Evolutionary conservation across 2,329 filamentous ascomycete genomes (phyloP).

Genomic region (Drechslerella stenobrocha): DNA sequence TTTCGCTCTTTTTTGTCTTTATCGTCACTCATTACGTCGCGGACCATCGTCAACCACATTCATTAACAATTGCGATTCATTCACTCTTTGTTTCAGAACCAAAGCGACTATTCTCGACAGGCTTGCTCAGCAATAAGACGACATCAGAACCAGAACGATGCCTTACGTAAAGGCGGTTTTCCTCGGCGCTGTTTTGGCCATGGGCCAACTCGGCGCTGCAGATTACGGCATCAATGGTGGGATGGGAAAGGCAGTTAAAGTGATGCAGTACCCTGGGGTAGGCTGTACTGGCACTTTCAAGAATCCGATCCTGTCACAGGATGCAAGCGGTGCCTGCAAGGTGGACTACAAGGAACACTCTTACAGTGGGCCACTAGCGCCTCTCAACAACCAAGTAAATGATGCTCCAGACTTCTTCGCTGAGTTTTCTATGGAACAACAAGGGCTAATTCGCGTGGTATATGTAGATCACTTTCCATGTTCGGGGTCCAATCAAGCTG

Average conservation of each 20-base stretch:
- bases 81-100: constrained; percentile 13
- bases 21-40: constrained; percentile 39
- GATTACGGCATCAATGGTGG: constrained; percentile 36
- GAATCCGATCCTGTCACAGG: constrained; percentile 25
- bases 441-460: neutral
- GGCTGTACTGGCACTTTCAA: constrained; percentile 36
- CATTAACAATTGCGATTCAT: constrained; percentile 36
- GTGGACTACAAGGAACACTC: constrained; percentile 11
- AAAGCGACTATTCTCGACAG: constrained; percentile 28
- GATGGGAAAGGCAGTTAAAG: constrained; percentile 33
- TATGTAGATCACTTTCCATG: constrained; percentile 40
- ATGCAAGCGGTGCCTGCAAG: constrained; percentile 20
- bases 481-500: constrained; percentile 33
- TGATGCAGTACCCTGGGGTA: constrained; percentile 43
- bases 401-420: neutral
- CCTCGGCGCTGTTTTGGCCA: constrained; percentile 36
- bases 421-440: neutral
- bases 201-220: constrained; percentile 29
- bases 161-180: constrained; percentile 32
- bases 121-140: constrained; percentile 13
- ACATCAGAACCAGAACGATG: constrained; percentile 18
- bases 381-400: constrained; percentile 38
- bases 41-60: constrained; percentile 42
- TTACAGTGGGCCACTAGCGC: constrained; percentile 40
- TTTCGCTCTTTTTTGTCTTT: constrained; percentile 26